A percentile compares a stretch with the other conserved stretches of the same genome.
phyloP scores from a whole-genome alignment of 1,284 basidiomycete species.

The Nidula niveotomentosa region DNA sequence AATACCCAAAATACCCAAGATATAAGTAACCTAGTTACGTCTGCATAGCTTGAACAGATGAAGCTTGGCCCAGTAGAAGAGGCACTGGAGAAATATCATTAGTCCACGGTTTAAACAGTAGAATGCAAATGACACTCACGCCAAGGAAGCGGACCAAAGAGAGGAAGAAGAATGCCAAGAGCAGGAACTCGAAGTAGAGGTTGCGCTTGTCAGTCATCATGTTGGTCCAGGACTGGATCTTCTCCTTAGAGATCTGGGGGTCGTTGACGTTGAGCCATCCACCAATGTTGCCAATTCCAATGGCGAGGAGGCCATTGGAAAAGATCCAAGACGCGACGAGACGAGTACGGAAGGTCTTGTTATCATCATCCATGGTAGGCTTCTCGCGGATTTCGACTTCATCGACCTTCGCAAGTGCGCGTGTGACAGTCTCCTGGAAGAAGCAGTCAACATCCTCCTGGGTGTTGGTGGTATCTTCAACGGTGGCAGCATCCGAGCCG shows the following conservation, averaged over 20 bases:
- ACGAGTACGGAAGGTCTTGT: conserved; percentile 93
- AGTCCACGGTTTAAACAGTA: conserved; percentile 5
- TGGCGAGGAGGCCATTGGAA: conserved; percentile 75
- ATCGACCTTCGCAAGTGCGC: conserved; percentile 85
- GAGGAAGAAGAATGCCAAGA: conserved; percentile 89
- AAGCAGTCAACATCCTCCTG: conserved; percentile 89
- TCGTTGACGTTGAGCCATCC: conserved; percentile 50
- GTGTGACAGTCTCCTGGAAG: conserved; percentile 92
- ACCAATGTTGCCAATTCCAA: conserved; percentile 85
- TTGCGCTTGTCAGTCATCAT: conserved; percentile 64
- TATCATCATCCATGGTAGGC: conserved; percentile 88
- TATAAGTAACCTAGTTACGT: conserved; percentile 45
- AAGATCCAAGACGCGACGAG: conserved; percentile 88
- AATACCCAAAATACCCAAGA: neutral
- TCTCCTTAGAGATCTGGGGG: neutral
- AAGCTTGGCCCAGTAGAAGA: conserved; percentile 81
- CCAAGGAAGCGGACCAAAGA: conserved; percentile 81
- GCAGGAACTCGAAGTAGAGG: conserved; percentile 79
- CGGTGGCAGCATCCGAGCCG: conserved; percentile 72
- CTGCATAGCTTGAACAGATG: conserved; percentile 83
- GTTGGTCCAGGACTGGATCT: conserved; percentile 37
- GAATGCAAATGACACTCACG: conserved; percentile 48
- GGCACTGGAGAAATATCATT: conserved; percentile 47
- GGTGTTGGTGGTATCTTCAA: conserved; percentile 78
- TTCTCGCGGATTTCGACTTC: conserved; percentile 72